Conservation (phyloP, 768 basidiomycete genomes). For the Rhodotorula babjevae region DNA sequence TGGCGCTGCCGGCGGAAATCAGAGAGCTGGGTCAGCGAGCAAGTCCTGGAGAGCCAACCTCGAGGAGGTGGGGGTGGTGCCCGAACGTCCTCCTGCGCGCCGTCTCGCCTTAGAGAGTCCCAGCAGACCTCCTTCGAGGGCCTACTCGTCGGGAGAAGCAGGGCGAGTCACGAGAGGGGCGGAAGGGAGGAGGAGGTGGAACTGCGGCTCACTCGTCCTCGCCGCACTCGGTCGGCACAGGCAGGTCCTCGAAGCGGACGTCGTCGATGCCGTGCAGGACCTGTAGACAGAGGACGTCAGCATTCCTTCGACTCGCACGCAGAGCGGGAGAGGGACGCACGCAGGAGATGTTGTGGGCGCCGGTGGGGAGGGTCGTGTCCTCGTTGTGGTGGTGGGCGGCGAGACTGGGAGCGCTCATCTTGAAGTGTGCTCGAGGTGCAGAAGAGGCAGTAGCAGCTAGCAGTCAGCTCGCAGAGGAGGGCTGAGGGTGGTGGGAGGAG, state of each 20-base stretch:
- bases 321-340: background rate
- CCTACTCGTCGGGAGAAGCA: no score
- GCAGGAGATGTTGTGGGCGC: background rate
- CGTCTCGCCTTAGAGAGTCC: no score
- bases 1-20: constrained; percentile 64
- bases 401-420: background rate
- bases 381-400: background rate
- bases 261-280: constrained; percentile 66
- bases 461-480: no score
- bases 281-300: background rate
- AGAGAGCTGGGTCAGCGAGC: background rate
- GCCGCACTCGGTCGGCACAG: constrained; percentile 65
- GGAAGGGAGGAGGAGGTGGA: no score
- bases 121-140: no score
- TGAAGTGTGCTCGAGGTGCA: background rate
- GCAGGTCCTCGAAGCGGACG: constrained; percentile 65
- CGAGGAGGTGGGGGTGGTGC: no score
- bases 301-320: no score
- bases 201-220: constrained; percentile 37
- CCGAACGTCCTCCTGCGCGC: no score
- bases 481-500: no score
- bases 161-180: no score
- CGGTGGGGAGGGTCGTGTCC: background rate
- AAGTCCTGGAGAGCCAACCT: no score
- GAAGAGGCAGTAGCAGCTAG: background rate